Percentiles rank a stretch among this genome's conserved stretches.
phyloP scores from a whole-genome alignment of 2,329 filamentous ascomycete genomes.

The Diplodia intermedia region DNA sequence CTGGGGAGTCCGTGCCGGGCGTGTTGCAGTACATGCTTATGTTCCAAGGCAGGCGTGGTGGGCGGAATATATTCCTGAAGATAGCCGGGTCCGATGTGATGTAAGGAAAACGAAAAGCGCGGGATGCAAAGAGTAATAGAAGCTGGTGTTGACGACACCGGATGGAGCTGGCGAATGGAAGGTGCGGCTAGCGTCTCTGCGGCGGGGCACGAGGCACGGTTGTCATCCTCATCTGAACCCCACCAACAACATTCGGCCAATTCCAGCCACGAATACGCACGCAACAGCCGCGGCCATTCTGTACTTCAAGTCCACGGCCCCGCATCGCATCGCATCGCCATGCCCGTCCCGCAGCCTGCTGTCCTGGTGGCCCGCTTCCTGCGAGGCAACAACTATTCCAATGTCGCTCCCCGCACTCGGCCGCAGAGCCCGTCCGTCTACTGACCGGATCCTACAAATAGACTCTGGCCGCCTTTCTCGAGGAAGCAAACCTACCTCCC shows the following conservation, averaged over 20 bases:
- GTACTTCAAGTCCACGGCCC: neutral
- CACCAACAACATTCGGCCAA: neutral
- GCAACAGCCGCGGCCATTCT: neutral
- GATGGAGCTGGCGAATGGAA: too few species aligned
- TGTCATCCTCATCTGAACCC: neutral
- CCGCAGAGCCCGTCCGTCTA: slow-evolving; percentile 12
- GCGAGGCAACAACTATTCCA: slow-evolving; percentile 49
- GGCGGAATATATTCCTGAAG: too few species aligned
- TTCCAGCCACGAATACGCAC: neutral
- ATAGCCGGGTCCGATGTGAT: too few species aligned
- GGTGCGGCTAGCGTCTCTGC: neutral
- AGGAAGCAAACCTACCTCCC: slow-evolving; percentile 61
- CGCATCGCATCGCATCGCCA: neutral
- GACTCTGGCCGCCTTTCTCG: slow-evolving; percentile 64
- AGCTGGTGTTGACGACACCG: too few species aligned
- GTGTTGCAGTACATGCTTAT: too few species aligned
- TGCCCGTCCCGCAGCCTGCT: slow-evolving; percentile 45
- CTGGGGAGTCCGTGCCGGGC: neutral
- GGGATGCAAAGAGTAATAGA: too few species aligned
- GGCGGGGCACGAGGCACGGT: neutral
- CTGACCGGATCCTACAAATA: slow-evolving; percentile 41
- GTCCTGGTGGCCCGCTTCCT: slow-evolving; percentile 54
- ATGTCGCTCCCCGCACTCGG: slow-evolving; percentile 40
- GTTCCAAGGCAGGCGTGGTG: too few species aligned
- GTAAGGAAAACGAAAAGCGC: too few species aligned